These are phyloP conservation scores for Colletotrichum kahawae DNA, from an alignment of 2,329 filamentous ascomycete species.

Conservation along the genomic window DNA sequence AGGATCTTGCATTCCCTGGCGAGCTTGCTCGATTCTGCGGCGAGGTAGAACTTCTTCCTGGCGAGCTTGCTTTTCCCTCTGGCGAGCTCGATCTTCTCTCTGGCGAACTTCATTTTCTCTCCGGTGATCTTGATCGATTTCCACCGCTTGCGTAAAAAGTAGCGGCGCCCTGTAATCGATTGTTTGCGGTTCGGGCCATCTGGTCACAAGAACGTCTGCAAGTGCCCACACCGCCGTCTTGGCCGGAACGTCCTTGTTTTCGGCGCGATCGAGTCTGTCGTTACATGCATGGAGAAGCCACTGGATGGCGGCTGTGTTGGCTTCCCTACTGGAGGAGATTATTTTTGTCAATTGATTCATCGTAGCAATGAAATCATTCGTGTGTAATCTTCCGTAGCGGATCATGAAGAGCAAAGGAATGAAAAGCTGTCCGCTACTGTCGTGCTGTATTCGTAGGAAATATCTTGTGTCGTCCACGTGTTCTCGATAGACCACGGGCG, in stretches of 20 bases:
- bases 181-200: too few species aligned
- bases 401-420: neutral
- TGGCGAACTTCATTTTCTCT: neutral
- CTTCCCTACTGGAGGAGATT: accelerated
- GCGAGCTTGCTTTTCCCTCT: too few species aligned
- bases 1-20: neutral
- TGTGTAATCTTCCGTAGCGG: neutral
- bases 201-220: neutral
- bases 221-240: neutral
- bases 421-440: neutral
- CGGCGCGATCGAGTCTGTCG: too few species aligned
- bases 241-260: too few species aligned
- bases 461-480: neutral
- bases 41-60: too few species aligned
- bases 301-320: neutral
- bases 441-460: too few species aligned
- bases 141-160: neutral
- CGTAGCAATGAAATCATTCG: neutral
- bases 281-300: neutral
- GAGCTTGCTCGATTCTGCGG: too few species aligned
- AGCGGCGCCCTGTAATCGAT: neutral
- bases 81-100: neutral
- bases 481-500: neutral
- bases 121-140: neutral
- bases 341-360: neutral